Percentiles rank a stretch among this genome's conserved stretches.
phyloP scores from a whole-genome alignment of 164 flowering plant genomes.

The Amborella trichopoda region DNA sequence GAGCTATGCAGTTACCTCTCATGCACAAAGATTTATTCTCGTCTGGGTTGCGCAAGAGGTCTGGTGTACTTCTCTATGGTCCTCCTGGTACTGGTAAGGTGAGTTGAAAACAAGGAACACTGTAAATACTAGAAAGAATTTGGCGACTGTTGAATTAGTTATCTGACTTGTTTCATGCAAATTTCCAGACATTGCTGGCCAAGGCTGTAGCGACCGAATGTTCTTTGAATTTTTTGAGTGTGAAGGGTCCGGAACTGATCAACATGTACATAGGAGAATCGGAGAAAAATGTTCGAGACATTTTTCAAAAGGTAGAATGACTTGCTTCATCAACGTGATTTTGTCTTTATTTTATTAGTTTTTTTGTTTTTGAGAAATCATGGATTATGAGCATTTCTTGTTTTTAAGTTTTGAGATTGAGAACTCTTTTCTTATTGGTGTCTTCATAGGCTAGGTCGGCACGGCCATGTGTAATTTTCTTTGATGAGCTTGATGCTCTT shows the following conservation, averaged over 20 bases:
- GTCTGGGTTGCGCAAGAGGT: slow-evolving; percentile 88
- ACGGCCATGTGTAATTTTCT: slow-evolving; percentile 94
- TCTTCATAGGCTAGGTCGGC: slow-evolving; percentile 82
- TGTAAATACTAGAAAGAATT: no score
- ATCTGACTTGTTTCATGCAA: slow-evolving; percentile 7
- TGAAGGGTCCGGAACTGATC: slow-evolving; percentile 91
- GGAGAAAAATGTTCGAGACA: slow-evolving; percentile 72
- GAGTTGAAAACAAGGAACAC: slow-evolving; percentile 5
- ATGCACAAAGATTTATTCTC: slow-evolving; percentile 88
- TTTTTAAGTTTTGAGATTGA: no score
- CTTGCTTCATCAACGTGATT: not conserved
- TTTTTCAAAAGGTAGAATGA: slow-evolving; percentile 73
- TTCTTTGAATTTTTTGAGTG: slow-evolving; percentile 89
- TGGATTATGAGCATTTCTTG: no score
- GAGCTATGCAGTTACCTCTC: slow-evolving; percentile 65
- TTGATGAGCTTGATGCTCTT: slow-evolving; percentile 95
- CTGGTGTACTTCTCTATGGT: slow-evolving; percentile 97
- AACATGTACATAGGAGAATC: slow-evolving; percentile 47
- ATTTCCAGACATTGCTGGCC: slow-evolving; percentile 69
- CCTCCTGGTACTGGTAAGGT: slow-evolving; percentile 99
- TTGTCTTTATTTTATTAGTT: not conserved
- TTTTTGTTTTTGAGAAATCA: not conserved
- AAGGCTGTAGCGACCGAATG: slow-evolving; percentile 98
- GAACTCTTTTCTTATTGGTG: slow-evolving; percentile 1
- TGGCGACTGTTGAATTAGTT: not conserved